A percentile compares a stretch with the other conserved stretches of the same genome.
Evolutionary conservation across 2,329 filamentous ascomycete genomes (phyloP).

Genomic region (Aspergillus novoparasiticus): DNA sequence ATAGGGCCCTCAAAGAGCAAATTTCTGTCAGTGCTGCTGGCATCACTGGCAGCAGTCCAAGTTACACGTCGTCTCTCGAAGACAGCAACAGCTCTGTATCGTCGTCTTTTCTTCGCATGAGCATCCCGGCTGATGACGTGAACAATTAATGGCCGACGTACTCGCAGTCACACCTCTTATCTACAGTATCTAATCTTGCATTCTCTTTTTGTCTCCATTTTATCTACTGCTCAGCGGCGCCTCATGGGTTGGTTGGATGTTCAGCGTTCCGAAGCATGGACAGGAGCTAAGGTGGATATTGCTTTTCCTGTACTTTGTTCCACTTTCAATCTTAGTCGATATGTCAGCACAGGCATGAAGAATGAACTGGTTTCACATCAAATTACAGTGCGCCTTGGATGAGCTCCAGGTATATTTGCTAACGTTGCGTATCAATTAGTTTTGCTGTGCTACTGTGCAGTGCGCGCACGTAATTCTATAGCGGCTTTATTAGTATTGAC

Average conservation of each 20-base stretch:
- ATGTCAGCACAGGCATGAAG: conserved; percentile 14
- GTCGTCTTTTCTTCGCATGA: conserved; percentile 32
- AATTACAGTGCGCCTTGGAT: neutral
- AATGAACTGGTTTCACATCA: neutral
- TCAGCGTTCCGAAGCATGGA: conserved; percentile 29
- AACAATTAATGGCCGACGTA: conserved; percentile 9
- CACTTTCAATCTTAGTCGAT: conserved; percentile 10
- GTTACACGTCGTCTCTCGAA: conserved; percentile 20
- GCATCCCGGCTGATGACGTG: conserved; percentile 22
- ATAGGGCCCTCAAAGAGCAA: conserved; percentile 43
- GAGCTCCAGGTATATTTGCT: neutral
- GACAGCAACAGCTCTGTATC: conserved; percentile 27
- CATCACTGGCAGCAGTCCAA: conserved; percentile 23
- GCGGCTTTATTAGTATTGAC: neutral
- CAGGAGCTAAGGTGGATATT: conserved; percentile 29
- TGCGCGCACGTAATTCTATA: neutral
- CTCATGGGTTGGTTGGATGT: conserved; percentile 24
- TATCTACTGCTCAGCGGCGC: conserved; percentile 26
- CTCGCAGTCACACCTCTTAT: conserved; percentile 2
- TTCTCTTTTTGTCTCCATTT: conserved; percentile 13
- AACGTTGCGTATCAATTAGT: neutral
- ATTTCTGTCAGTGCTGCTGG: conserved; percentile 32
- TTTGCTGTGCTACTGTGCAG: neutral
- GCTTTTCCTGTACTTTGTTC: conserved; percentile 16
- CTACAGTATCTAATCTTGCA: conserved; percentile 9